Percentiles rank a stretch among this genome's conserved stretches.
These are phyloP conservation scores for Magnolia changhungtana DNA, from an alignment of 164 flowering plant genomes.

Conservation along the genomic window DNA sequence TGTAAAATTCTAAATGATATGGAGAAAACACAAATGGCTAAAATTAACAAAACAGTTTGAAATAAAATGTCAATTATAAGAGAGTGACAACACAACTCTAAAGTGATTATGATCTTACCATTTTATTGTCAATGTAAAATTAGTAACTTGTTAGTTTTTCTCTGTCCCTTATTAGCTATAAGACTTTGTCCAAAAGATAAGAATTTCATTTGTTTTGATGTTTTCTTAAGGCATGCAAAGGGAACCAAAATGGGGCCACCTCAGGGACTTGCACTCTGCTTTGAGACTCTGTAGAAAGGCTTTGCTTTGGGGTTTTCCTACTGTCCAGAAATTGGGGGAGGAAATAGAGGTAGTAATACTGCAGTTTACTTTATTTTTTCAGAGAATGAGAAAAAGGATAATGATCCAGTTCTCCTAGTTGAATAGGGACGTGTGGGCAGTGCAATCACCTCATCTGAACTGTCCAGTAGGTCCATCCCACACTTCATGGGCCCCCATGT, in stretches of 20 bases:
- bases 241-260: constrained; percentile 85
- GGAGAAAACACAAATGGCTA: no score
- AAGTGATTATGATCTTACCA: no score
- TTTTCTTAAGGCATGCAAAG: constrained; percentile 49
- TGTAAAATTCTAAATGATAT: no score
- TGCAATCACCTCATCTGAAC: background rate
- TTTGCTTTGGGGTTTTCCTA: constrained; percentile 51
- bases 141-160: background rate
- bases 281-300: constrained; percentile 65
- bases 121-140: background rate
- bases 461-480: no score
- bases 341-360: constrained; percentile 43
- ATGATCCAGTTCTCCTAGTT: background rate
- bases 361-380: background rate
- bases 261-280: constrained; percentile 77
- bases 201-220: background rate
- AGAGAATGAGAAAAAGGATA: background rate
- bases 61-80: no score
- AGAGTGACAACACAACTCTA: no score
- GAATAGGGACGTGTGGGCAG: background rate
- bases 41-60: no score
- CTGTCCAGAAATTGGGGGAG: constrained; percentile 21
- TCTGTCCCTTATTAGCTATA: background rate
- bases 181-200: background rate
- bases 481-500: background rate